These are phyloP conservation scores for Nannochloropsis salina DNA, from an alignment of 108 stramenopile genomes.

Conservation along the genomic window DNA sequence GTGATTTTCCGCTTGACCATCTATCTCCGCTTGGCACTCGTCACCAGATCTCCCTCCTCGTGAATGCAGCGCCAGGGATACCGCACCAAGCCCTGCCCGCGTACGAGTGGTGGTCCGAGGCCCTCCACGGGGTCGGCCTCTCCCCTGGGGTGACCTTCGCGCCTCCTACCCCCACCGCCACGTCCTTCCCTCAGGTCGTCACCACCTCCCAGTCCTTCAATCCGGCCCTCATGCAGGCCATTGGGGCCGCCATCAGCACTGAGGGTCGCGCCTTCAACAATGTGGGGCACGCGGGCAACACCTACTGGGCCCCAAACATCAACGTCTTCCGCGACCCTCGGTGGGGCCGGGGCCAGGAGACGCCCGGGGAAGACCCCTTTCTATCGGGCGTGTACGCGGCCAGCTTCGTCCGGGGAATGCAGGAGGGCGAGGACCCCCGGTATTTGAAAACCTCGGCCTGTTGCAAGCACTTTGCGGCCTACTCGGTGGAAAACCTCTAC, in stretches of 20 bases:
- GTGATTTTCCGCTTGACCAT: neutral
- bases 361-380: slow-evolving; percentile 65
- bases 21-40: neutral
- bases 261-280: slow-evolving; percentile 55
- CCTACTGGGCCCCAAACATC: slow-evolving; percentile 63
- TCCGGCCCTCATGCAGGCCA: slow-evolving; percentile 50
- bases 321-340: slow-evolving; percentile 68
- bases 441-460: slow-evolving; percentile 55
- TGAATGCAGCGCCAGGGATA: slow-evolving; percentile 22
- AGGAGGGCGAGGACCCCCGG: slow-evolving; percentile 40
- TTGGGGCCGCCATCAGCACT: slow-evolving; percentile 55
- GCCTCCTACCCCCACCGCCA: slow-evolving; percentile 23
- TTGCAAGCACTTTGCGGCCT: slow-evolving; percentile 67
- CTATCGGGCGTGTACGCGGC: slow-evolving; percentile 58
- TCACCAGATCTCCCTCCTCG: slow-evolving; percentile 9
- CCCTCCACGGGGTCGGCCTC: slow-evolving; percentile 35
- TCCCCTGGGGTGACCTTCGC: slow-evolving; percentile 34
- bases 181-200: slow-evolving; percentile 58
- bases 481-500: slow-evolving; percentile 54
- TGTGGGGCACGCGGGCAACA: slow-evolving; percentile 53
- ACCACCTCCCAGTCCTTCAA: slow-evolving; percentile 59
- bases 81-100: slow-evolving; percentile 12
- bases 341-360: slow-evolving; percentile 66
- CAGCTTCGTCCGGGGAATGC: slow-evolving; percentile 56
- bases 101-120: slow-evolving; percentile 45